Conservation (phyloP, 1,284 basidiomycete genomes). For the Sporisorium iseilematis-ciliati region DNA sequence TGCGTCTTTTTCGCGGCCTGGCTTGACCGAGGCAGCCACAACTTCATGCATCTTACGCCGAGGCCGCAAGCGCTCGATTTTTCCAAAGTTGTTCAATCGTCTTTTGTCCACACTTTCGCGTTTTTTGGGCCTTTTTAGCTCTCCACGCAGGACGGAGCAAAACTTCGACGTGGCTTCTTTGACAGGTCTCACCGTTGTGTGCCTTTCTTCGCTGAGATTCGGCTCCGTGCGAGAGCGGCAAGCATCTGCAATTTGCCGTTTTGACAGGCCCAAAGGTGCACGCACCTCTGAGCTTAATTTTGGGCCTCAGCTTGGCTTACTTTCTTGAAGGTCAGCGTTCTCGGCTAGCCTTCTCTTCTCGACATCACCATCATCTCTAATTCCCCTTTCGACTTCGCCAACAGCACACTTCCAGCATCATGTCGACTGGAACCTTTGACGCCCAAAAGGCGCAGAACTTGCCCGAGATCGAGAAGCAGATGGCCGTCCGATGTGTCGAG, state of each 20-base stretch:
- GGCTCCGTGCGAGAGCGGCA: conserved; percentile 9
- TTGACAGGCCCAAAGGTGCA: neutral
- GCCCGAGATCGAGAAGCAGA: conserved; percentile 95
- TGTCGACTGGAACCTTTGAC: conserved; percentile 62
- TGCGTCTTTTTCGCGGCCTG: neutral
- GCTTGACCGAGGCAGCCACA: conserved; percentile 5
- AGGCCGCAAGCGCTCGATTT: neutral
- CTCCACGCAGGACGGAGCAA: neutral
- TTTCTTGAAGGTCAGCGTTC: neutral
- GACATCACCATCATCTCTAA: neutral
- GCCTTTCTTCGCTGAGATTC: neutral
- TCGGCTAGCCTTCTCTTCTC: neutral
- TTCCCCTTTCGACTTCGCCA: neutral
- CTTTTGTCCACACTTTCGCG: neutral
- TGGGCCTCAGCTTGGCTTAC: neutral
- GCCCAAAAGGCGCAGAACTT: conserved; percentile 79
- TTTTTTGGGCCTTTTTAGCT: neutral
- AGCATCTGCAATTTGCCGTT: neutral
- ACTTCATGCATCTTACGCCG: neutral
- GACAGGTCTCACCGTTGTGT: neutral
- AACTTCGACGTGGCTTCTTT: conserved; percentile 8
- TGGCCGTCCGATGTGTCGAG: conserved; percentile 90
- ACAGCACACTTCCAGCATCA: conserved; percentile 17
- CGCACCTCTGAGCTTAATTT: conserved; percentile 10
- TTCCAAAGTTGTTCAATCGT: neutral